Evolutionary conservation across 1,284 basidiomycete species (phyloP), one percentile per base, ranked within the genome.

Genomic region (Mycena sp.): DNA sequence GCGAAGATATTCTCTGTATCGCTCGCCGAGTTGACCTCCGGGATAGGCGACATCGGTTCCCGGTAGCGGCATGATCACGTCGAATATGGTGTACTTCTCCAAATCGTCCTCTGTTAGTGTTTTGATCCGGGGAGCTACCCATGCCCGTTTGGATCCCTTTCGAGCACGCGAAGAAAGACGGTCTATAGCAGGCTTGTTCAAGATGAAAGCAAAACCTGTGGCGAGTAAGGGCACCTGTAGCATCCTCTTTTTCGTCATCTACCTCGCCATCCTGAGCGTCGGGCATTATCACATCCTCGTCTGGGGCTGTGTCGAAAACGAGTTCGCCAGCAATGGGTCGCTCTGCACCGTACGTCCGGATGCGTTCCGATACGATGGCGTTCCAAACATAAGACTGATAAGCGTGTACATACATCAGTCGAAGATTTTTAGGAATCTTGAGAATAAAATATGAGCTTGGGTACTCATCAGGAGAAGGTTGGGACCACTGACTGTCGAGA

Each of bases 311-410:
- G 49, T 91, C 90, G 64, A 88, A 91, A 7, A 98, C 92, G 14
- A 98, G 82, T 74, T 99, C 98, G 0, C 98, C 98, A 10, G 87
- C 87, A 28, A 96, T 84, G 0, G 94, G 89, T 63, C 86, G 85
- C 14, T 90, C 88, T 17, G 87, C 82, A 1, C 96, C 96, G 73
- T 92, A 89, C 45, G 83, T 81, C 67, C 87, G 88, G 70, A 99
- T 90, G 16, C 98, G 89, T 76, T 97, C 95, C 14, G 96, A 98
- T 23, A 96, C 94, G 59, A 98, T 89, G 45, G 94, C 87, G 77
- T 99, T 99, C 98, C 97, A 99, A 29, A 99, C 90, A 72, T 99
- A 99, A 17, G 95, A 97, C 77, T 99, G 98, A 77, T 99, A 99
- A 37, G 97, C 96, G 77, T 99, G 98, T 49, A 99, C 89, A 74